Percentiles rank a stretch among this genome's conserved stretches.
phyloP scores from a whole-genome alignment of 2,329 filamentous ascomycete species.

The Didymella pinodella region DNA sequence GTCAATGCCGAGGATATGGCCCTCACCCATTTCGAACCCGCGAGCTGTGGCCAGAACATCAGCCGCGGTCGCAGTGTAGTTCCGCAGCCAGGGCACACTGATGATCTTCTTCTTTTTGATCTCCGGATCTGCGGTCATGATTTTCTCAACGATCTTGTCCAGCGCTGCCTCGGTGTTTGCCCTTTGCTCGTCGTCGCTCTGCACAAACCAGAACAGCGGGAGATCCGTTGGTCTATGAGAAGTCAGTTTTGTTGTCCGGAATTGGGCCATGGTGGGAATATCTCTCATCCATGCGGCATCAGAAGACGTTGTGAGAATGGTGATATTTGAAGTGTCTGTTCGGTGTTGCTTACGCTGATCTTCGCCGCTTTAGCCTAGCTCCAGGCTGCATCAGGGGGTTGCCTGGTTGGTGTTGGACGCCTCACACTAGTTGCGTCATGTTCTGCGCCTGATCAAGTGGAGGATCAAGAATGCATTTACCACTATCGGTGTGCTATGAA shows the following conservation, averaged over 20 bases:
- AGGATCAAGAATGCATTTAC: background rate
- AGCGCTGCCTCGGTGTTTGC: background rate
- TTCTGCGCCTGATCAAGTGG: background rate
- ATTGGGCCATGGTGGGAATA: background rate
- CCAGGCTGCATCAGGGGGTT: background rate
- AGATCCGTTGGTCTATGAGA: background rate
- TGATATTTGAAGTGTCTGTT: background rate
- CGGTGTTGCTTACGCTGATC: background rate
- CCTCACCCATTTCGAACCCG: slow-evolving; percentile 1
- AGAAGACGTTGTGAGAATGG: background rate
- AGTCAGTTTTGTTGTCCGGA: background rate
- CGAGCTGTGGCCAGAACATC: background rate
- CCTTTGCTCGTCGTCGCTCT: background rate
- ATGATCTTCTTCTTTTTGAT: background rate
- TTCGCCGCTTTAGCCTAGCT: background rate
- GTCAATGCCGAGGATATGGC: slow-evolving; percentile 6
- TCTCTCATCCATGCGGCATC: background rate
- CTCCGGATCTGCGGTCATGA: background rate
- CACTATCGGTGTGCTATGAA: background rate
- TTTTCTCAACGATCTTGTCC: background rate
- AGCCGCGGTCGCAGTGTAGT: background rate
- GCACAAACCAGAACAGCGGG: slow-evolving; percentile 2
- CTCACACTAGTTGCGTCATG: background rate
- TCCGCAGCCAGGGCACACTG: slow-evolving; percentile 1
- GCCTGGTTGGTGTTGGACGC: background rate